Evolutionary conservation across 164 flowering plant species (phyloP).

Genomic region (Chimonanthus salicifolius): DNA sequence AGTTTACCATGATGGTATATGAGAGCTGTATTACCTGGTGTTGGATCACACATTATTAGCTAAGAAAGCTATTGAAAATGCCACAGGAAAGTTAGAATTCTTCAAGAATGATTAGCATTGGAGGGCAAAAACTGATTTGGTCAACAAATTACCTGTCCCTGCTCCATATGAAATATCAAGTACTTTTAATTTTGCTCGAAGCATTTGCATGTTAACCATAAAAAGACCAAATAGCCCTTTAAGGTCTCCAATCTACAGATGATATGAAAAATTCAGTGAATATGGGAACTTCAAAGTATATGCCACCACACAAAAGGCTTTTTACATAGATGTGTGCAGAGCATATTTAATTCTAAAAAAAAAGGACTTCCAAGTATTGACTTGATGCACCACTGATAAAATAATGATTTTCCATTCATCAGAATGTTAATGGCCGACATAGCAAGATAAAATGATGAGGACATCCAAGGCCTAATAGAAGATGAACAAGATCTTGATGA

Average conservation of each 20-base stretch:
- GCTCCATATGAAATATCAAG: constrained; percentile 70
- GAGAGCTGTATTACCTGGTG: constrained; percentile 83
- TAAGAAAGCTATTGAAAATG: constrained; percentile 5
- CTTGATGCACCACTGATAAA: background rate
- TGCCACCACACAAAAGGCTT: background rate
- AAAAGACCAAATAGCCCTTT: constrained; percentile 82
- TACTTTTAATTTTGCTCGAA: constrained; percentile 72
- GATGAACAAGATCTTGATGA: too few species aligned
- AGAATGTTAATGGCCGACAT: background rate
- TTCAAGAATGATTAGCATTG: background rate
- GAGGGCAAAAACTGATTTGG: background rate
- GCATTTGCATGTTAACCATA: constrained; percentile 62
- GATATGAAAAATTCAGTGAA: background rate
- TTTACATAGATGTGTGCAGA: background rate
- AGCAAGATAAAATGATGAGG: background rate
- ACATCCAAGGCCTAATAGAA: too few species aligned
- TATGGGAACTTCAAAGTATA: background rate
- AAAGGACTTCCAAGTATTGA: background rate
- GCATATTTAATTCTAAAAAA: background rate
- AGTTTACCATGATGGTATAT: constrained; percentile 90
- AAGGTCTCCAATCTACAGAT: constrained; percentile 74
- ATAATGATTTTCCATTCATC: constrained; percentile 1
- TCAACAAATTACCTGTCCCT: constrained; percentile 53
- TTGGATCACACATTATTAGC: constrained; percentile 9
- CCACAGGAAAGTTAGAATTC: background rate